Evolutionary conservation across 2,329 filamentous ascomycete genomes (phyloP).

Genomic region (Talaromyces piceae): DNA sequence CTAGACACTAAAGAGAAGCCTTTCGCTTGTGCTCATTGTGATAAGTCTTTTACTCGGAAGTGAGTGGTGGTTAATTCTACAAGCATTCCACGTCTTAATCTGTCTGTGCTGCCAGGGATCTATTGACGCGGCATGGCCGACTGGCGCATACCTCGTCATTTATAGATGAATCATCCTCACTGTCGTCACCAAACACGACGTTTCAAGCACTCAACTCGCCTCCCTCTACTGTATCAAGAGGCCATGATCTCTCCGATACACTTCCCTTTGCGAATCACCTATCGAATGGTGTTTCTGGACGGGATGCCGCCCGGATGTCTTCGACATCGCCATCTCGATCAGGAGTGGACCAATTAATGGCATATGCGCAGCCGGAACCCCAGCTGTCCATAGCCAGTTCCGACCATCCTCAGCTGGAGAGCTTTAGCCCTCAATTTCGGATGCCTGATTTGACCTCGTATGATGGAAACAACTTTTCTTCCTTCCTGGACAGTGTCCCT

Average conservation of each 20-base stretch:
- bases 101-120: neutral
- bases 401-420: neutral
- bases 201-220: neutral
- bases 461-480: neutral
- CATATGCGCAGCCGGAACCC: neutral
- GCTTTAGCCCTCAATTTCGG: neutral
- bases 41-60: neutral
- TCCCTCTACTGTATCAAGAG: neutral
- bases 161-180: neutral
- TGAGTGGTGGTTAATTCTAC: neutral
- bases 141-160: neutral
- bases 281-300: neutral
- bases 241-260: neutral
- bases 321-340: neutral
- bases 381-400: neutral
- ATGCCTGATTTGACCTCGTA: neutral
- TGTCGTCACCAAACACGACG: neutral
- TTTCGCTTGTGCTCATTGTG: neutral
- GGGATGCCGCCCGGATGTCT: neutral
- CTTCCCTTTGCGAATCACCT: neutral
- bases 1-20: neutral
- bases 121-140: neutral
- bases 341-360: neutral
- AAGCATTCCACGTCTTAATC: neutral
- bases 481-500: neutral